These are phyloP conservation scores for Gossypium sturtianum DNA, from an alignment of 345 rosid species.

Conservation along the genomic window DNA sequence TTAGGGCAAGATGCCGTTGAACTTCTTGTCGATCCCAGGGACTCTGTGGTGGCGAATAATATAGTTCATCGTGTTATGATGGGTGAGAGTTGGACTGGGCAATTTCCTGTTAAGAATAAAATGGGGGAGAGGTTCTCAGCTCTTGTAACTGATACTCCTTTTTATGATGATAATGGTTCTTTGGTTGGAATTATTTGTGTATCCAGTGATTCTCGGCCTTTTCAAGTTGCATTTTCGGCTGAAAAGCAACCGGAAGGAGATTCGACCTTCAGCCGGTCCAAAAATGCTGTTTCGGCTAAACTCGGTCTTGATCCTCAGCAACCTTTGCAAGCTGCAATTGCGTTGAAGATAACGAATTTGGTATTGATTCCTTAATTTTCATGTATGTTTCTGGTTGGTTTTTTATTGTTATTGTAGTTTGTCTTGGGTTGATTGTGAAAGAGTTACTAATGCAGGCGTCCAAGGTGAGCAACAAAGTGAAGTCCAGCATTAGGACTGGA, in stretches of 20 bases:
- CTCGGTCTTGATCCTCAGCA: conserved; percentile 91
- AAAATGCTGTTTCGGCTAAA: conserved; percentile 48
- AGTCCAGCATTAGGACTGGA: conserved; percentile 59
- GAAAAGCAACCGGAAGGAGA: conserved; percentile 39
- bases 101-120: conserved; percentile 79
- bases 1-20: conserved; percentile 66
- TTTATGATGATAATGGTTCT: conserved; percentile 64
- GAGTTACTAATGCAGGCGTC: conserved; percentile 52
- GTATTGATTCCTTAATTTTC: conserved; percentile 30
- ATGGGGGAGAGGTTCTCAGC: conserved; percentile 53
- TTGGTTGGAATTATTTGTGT: conserved; percentile 79
- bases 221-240: conserved; percentile 30
- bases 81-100: conserved; percentile 94
- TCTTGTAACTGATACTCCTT: conserved; percentile 66
- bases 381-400: conserved; percentile 7
- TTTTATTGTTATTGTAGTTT: not conserved
- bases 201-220: conserved; percentile 54
- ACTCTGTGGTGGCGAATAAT: conserved; percentile 42
- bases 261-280: conserved; percentile 40
- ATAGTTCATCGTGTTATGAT: conserved; percentile 42
- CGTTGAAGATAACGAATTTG: conserved; percentile 86
- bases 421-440: conserved; percentile 22
- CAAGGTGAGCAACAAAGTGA: conserved; percentile 82
- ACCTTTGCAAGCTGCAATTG: conserved; percentile 82
- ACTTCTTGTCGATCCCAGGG: conserved; percentile 58